phyloP scores from a whole-genome alignment of 2,329 filamentous ascomycete genomes.

The Aureobasidium sp. region DNA sequence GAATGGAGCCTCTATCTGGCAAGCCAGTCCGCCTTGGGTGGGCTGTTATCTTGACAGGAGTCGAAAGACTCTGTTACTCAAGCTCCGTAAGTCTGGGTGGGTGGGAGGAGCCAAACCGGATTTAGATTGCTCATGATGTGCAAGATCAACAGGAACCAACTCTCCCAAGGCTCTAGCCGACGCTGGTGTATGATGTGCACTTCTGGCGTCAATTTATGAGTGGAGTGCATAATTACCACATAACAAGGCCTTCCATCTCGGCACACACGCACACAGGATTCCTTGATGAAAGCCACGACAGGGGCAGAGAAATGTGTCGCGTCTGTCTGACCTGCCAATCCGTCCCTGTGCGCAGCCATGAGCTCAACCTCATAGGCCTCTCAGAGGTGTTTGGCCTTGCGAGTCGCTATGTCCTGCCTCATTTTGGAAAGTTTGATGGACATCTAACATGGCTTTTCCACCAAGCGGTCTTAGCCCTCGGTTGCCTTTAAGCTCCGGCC shows the following conservation, averaged over 20 bases:
- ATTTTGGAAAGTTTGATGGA: neutral
- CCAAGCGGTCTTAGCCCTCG: neutral
- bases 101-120: constrained; percentile 2
- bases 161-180: neutral
- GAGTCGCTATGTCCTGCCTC: neutral
- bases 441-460: neutral
- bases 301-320: constrained; percentile 5
- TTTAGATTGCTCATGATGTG: constrained; percentile 4
- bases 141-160: constrained; percentile 9
- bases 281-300: constrained; percentile 2
- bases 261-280: neutral
- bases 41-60: neutral
- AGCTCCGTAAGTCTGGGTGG: neutral
- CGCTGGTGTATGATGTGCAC: neutral
- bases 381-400: neutral
- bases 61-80: neutral
- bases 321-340: neutral
- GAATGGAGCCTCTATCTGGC: neutral
- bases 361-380: neutral
- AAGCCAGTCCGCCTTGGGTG: neutral
- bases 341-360: neutral
- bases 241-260: constrained; percentile 3
- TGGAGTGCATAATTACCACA: neutral
- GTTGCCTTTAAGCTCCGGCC: neutral
- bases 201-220: constrained; percentile 1